These are phyloP conservation scores for Decorospora gaudefroyi DNA, from an alignment of 2,329 filamentous ascomycete species.

Conservation along the genomic window DNA sequence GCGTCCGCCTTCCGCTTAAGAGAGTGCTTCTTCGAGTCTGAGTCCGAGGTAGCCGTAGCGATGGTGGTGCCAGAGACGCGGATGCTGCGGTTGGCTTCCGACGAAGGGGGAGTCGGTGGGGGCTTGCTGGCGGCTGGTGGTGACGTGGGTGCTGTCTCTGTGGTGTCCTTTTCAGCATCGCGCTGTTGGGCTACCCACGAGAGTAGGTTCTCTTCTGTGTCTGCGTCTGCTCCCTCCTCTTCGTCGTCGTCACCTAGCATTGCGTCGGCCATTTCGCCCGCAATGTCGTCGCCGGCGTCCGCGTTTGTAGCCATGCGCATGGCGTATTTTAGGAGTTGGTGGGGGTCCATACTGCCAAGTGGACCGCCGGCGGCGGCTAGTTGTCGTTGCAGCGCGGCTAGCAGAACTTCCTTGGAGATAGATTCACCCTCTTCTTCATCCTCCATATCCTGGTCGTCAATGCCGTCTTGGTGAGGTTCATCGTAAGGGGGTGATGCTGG, in stretches of 20 bases:
- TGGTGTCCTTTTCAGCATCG: conserved; percentile 21
- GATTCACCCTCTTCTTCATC: conserved; percentile 21
- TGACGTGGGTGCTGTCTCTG: conserved; percentile 12
- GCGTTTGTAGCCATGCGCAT: conserved; percentile 52
- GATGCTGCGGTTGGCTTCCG: conserved; percentile 26
- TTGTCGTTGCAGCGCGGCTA: conserved; percentile 42
- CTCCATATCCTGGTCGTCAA: conserved; percentile 21
- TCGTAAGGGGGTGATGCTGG: conserved; percentile 22
- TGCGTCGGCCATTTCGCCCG: conserved; percentile 50
- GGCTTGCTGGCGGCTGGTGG: conserved; percentile 16
- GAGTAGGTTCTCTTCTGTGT: conserved; percentile 37
- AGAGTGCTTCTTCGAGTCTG: conserved; percentile 18
- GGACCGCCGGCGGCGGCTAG: conserved; percentile 44
- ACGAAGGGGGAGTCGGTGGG: conserved; percentile 31
- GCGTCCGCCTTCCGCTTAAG: conserved; percentile 44
- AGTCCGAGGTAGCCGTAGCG: conserved; percentile 7
- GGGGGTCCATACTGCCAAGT: conserved; percentile 49
- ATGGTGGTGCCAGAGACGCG: conserved; percentile 5
- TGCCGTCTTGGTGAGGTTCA: conserved; percentile 21
- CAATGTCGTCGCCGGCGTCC: conserved; percentile 50
- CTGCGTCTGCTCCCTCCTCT: conserved; percentile 30
- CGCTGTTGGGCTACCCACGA: conserved; percentile 43
- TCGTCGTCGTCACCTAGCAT: conserved; percentile 48
- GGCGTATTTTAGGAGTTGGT: conserved; percentile 50
- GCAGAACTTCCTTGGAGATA: conserved; percentile 49